Evolutionary conservation across 306 rosid species (phyloP), one percentile per base, ranked within the genome.

Genomic region (Benincasa hispida): DNA sequence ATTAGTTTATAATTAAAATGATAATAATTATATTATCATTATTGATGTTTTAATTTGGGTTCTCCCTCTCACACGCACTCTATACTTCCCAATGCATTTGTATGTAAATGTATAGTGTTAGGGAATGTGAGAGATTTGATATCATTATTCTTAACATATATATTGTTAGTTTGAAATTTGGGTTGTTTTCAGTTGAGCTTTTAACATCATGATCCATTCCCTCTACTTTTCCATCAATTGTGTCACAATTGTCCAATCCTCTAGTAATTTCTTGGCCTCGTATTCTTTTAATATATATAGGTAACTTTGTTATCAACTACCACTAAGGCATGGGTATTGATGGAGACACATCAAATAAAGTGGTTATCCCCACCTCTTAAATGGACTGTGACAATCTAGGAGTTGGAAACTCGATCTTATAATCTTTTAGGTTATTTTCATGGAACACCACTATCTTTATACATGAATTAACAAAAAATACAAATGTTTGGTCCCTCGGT

Each of bases 111-210:
- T 68, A n/a, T n/a, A 68, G 37, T 68, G 35, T 68, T 42, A 6
- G 55, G 75, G 75, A 68, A 68, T 68, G 75, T n/a, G 53, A 66
- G 75, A 68, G 75, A 68, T 62, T 61, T 41, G 35, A 13, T 68
- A 48, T 48, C 22, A 42, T 42, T 68, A 45, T 25, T 24, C 27
- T 21, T 42, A 68, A 41, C 35, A 68, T 68, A 68, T 45, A 39
- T 39, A 41, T 68, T 42, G 13, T 22, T 28, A 42, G 75, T 68
- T n/a, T 68, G 75, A 21, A 68, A 42, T 13, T 42, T 41, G 75
- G 75, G 53, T 21, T 67, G 9, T n/a, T 21, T 66, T 11, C 21
- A 24, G 62, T 57, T 57, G 30, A 57, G 30, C 62, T 57, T 53
- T 62, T 45, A 45, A 45, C 51, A 45, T 45, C 51, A 62, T 62